A percentile compares a stretch with the other conserved stretches of the same genome.
These are phyloP conservation scores for Penicillium pancosmium DNA, from an alignment of 495 filamentous ascomycete species.

Conservation along the genomic window DNA sequence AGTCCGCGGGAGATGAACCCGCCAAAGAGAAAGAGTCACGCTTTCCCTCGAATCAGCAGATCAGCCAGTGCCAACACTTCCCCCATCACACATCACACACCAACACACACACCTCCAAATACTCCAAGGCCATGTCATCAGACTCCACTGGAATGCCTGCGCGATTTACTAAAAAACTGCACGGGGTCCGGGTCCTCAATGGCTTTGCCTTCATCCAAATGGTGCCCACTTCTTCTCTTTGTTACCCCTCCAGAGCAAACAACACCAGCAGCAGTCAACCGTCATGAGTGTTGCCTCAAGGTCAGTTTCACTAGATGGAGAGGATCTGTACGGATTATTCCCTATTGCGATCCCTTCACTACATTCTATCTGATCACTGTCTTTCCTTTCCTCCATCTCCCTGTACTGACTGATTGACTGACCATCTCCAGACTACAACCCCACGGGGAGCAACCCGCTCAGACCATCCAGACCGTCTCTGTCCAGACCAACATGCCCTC, in stretches of 20 bases:
- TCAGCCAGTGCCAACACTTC: background rate
- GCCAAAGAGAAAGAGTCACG: background rate
- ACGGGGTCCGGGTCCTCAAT: background rate
- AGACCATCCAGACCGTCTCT: background rate
- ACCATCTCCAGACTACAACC: background rate
- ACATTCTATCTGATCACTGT: background rate
- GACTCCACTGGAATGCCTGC: background rate
- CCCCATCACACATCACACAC: background rate
- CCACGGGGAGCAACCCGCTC: background rate
- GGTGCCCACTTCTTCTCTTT: background rate
- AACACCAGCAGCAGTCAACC: background rate
- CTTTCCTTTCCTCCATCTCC: background rate
- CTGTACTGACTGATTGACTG: background rate
- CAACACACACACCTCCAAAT: background rate
- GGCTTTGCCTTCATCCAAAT: too few species aligned
- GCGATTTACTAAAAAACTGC: background rate
- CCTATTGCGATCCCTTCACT: too few species aligned
- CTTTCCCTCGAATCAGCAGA: too few species aligned
- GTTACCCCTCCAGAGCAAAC: background rate
- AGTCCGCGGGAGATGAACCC: background rate
- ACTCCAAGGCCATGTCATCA: background rate
- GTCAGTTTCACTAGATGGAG: background rate
- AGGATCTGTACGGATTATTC: too few species aligned
- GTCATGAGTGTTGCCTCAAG: background rate
- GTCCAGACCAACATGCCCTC: constrained; percentile 1